Evolutionary conservation across 2,329 filamentous ascomycete species (phyloP).

Genomic region (Fusarium aywerte): DNA sequence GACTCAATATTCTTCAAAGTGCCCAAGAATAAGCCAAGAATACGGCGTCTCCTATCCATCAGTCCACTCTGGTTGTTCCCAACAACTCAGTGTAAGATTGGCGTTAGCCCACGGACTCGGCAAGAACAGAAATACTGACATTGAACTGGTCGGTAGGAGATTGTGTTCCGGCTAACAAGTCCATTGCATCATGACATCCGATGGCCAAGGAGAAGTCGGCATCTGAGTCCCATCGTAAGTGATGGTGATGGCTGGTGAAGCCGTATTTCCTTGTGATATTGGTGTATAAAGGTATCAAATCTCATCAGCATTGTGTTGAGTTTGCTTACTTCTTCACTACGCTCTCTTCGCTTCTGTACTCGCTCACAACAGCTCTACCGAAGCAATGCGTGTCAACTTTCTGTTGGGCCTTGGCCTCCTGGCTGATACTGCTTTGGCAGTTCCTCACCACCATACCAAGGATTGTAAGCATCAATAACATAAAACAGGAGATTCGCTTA

Average conservation of each 20-base stretch:
- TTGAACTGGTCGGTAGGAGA: not conserved
- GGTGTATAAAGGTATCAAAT: not conserved
- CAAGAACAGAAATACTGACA: not conserved
- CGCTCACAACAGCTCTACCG: not conserved
- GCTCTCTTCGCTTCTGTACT: not conserved
- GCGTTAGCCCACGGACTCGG: not conserved
- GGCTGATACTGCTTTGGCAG: slow-evolving; percentile 17
- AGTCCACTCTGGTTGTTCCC: not conserved
- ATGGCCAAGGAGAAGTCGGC: not conserved
- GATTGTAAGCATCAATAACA: not conserved
- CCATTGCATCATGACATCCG: not conserved
- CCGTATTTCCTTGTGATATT: not conserved
- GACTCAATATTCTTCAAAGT: not conserved
- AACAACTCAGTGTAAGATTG: not conserved
- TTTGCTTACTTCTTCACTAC: not conserved
- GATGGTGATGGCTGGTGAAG: not conserved
- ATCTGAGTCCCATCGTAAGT: not conserved
- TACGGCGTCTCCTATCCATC: not conserved
- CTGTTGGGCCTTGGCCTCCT: slow-evolving; percentile 18
- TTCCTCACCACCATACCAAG: not conserved
- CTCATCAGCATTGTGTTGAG: not conserved
- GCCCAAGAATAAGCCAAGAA: not conserved
- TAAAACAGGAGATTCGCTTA: not conserved
- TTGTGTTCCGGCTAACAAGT: not conserved
- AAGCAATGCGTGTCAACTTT: slow-evolving; percentile 7